phyloP scores from a whole-genome alignment of 305 asterid genomes.

The Solanum hybrid region DNA sequence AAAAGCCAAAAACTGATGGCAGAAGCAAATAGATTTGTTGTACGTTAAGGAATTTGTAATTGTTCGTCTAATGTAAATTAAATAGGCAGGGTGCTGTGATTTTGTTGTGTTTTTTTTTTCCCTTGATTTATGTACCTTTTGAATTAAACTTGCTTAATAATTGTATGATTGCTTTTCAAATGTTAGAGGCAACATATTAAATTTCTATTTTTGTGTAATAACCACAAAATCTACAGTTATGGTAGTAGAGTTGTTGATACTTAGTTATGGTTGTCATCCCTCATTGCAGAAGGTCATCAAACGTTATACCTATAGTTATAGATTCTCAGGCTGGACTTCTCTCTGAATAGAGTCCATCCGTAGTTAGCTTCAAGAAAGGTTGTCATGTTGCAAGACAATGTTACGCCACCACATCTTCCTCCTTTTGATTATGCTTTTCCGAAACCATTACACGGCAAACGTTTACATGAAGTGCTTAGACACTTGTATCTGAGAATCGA shows the following conservation, averaged over 20 bases:
- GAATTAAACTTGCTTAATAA: background rate
- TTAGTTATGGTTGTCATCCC: background rate
- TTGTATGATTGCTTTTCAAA: background rate
- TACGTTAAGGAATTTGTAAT: background rate
- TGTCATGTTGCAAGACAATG: constrained; percentile 20
- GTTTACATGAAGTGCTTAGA: constrained; percentile 8
- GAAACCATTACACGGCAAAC: constrained; percentile 24
- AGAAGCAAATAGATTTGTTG: background rate
- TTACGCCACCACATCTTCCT: background rate
- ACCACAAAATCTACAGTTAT: background rate
- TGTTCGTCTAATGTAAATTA: background rate
- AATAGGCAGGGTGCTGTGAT: background rate
- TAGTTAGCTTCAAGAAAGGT: constrained; percentile 17
- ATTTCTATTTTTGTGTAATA: background rate
- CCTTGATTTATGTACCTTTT: background rate
- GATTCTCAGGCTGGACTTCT: constrained; percentile 20
- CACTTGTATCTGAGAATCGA: constrained; percentile 22
- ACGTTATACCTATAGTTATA: constrained; percentile 14
- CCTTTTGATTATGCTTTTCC: constrained; percentile 18
- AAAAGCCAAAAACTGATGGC: constrained; percentile 35
- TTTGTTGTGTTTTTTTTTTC: background rate
- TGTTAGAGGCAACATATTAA: background rate
- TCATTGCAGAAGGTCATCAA: background rate
- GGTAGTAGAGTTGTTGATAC: background rate
- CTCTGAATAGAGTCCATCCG: constrained; percentile 1